Conservation (phyloP, 1,139 yeast genomes). For the Arxiozyma bovina region DNA sequence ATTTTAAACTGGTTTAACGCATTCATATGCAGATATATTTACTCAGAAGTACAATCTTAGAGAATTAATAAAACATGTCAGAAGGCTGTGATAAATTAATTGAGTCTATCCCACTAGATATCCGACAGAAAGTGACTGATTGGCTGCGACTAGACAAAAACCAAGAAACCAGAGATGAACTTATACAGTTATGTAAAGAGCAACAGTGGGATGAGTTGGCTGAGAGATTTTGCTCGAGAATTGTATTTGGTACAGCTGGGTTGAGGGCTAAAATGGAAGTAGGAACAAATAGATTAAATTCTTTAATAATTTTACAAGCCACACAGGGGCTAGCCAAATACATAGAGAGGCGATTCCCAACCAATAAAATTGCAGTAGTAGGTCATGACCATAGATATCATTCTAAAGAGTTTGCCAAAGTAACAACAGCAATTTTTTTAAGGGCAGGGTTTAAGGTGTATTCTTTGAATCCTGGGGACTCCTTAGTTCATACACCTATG, state of each 20-base stretch:
- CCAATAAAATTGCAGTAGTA: conserved; percentile 51
- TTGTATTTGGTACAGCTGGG: conserved; percentile 92
- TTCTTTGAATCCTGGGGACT: conserved; percentile 44
- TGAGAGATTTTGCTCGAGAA: conserved; percentile 41
- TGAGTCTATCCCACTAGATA: not conserved
- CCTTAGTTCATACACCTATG: conserved; percentile 71
- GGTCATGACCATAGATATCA: conserved; percentile 90
- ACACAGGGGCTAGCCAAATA: conserved; percentile 81
- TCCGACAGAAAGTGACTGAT: conserved; percentile 7
- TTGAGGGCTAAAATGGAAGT: conserved; percentile 81
- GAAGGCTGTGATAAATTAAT: not conserved
- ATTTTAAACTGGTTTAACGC: too few species aligned
- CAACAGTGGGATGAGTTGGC: conserved; percentile 41
- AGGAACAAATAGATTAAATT: conserved; percentile 84
- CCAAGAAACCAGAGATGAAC: conserved; percentile 48
- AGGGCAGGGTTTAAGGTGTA: conserved; percentile 61
- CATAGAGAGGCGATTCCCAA: conserved; percentile 33
- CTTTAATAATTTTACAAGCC: conserved; percentile 81
- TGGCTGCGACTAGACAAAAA: conserved; percentile 35
- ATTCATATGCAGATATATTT: too few species aligned
- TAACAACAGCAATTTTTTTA: conserved; percentile 68
- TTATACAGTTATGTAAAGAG: conserved; percentile 37
- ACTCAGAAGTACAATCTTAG: not conserved
- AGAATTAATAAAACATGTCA: not conserved
- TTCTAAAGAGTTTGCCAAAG: conserved; percentile 69